Base-by-base conservation (phyloP, 257 asterid species). In the Solanum corneliomulleri region DNA sequence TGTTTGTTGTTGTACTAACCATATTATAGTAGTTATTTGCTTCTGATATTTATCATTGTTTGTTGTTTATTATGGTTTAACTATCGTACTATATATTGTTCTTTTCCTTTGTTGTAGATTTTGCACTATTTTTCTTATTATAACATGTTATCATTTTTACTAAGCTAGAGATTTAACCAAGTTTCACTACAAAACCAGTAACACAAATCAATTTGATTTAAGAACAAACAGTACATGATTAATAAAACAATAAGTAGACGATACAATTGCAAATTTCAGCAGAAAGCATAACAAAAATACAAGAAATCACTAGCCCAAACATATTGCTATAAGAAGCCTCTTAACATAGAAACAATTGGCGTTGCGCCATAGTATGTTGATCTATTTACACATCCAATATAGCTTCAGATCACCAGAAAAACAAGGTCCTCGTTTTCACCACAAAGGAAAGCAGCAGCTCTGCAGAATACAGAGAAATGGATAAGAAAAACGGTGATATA, bases 391-490 rank as follows among this genome's bases (percentile, higher is more conserved):
- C 70, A 3, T 56, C 76, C 66, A 66, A 8, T 41, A 44, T 52
- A 83, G 64, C 64, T 86, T 56, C 44, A 75, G 49, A 75, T 62
- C 88, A 33, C 88, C 11, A 75, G 71, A 45, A 44, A 86, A 37
- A 58, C 33, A 8, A 25, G 42, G 20, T 27, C 69, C 11, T 81
- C 69, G 29, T 18, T 47, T 81, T 81, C 45, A 88, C 86, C 88
- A 86, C 47, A 81, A 86, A 15, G 88, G 90, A 62, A 58, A 88
- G 90, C 90, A 88, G 66, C 90, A 81, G 20, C 47, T 56, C 90
- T 88, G 86, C 62, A 80, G 45, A 81, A 81, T 81, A 81, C 70
- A 81, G 21, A 27, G 16, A 41, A 81, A 4, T 18, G n/a, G 39
- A 44, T 35, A 2, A 15, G 70, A 37, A 16, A 11, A 58, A 27